These are phyloP conservation scores for Calonectria ilicicola DNA, from an alignment of 2,329 filamentous ascomycete species.

Conservation along the genomic window DNA sequence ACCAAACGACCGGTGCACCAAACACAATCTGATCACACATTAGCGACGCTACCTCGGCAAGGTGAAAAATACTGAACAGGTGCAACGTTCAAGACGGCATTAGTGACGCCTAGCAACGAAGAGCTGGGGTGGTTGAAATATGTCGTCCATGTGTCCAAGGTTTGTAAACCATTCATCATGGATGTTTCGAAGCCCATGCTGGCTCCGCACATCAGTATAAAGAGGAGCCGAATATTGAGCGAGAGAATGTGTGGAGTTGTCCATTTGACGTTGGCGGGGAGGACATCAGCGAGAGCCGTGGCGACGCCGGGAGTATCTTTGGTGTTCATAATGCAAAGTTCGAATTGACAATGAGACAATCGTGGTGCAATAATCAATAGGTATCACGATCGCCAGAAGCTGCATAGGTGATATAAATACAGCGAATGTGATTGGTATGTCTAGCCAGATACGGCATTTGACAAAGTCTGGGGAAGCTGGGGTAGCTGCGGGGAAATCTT, in stretches of 20 bases:
- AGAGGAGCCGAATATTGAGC: neutral
- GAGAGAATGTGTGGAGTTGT: neutral
- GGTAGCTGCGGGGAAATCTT: neutral
- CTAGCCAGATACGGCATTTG: neutral
- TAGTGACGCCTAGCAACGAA: neutral
- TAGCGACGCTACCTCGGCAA: neutral
- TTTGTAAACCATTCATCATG: neutral
- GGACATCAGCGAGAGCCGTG: neutral
- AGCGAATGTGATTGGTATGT: neutral
- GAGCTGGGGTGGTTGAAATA: neutral
- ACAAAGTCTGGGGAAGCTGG: neutral
- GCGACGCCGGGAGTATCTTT: neutral
- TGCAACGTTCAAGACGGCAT: neutral
- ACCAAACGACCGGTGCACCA: neutral
- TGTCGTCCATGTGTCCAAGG: neutral
- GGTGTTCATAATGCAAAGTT: neutral
- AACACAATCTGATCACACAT: neutral
- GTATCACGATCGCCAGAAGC: neutral
- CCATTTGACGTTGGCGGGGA: neutral
- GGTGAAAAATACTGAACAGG: neutral
- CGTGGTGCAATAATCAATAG: neutral
- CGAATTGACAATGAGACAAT: neutral
- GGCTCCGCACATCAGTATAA: neutral
- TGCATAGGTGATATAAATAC: neutral
- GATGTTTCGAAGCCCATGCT: neutral